Evolutionary conservation across 169 alveolate genomes (phyloP).

Genomic region (Fabrea salina): DNA sequence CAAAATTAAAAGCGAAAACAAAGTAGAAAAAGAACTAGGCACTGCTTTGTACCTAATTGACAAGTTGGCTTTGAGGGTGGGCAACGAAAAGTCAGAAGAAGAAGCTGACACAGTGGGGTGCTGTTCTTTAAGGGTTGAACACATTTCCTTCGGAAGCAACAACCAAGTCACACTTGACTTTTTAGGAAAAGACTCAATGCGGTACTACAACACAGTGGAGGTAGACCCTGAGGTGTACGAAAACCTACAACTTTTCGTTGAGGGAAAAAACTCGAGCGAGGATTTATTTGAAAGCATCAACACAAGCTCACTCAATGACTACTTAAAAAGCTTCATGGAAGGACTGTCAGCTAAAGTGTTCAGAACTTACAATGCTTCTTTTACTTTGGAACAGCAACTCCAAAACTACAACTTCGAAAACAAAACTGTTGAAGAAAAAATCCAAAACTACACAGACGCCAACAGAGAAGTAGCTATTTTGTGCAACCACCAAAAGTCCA

Average conservation of each 20-base stretch:
- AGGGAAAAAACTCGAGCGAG: conserved; percentile 87
- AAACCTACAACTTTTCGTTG: conserved; percentile 46
- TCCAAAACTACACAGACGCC: conserved; percentile 90
- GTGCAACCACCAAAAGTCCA: conserved; percentile 92
- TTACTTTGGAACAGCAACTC: conserved; percentile 92
- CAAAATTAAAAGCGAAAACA: conserved; percentile 81
- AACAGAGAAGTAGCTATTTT: conserved; percentile 96
- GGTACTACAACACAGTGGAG: conserved; percentile 93
- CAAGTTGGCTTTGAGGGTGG: conserved; percentile 98
- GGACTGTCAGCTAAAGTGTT: conserved; percentile 99
- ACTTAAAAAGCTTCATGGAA: conserved; percentile 95
- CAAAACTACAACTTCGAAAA: conserved; percentile 39
- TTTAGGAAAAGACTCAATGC: conserved; percentile 97
- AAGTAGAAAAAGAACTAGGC: conserved; percentile 92
- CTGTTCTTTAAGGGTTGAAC: conserved; percentile 97
- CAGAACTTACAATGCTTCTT: conserved; percentile 99
- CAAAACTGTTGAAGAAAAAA: conserved; percentile 37
- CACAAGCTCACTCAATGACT: conserved; percentile 90
- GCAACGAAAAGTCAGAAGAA: conserved; percentile 98
- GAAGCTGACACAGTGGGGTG: conserved; percentile 99
- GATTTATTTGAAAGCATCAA: conserved; percentile 91
- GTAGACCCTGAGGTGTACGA: conserved; percentile 63
- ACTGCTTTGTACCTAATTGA: conserved; percentile 98
- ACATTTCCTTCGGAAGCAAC: conserved; percentile 83
- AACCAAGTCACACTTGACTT: conserved; percentile 89